Evolutionary conservation across 441 rosid species (phyloP).

Genomic region (Pelargonium cotyledonis): DNA sequence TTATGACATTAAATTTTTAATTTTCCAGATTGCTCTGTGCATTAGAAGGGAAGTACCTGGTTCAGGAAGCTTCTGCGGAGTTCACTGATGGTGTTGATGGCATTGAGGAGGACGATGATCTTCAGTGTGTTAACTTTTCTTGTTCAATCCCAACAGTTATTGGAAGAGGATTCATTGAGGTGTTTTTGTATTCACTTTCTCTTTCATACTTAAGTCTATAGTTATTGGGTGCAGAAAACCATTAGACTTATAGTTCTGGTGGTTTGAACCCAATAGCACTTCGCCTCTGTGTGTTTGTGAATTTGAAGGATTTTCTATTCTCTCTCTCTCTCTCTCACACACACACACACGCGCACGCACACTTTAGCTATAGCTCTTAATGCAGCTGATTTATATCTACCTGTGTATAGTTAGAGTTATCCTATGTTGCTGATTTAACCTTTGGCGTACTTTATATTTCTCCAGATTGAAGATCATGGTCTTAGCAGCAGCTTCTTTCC

Average conservation of each 20-base stretch:
- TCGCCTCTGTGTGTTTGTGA: too few relatives aligned
- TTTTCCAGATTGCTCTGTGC: constrained; percentile 75
- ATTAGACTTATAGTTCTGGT: not conserved
- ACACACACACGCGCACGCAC: not conserved
- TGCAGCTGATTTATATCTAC: constrained; percentile 7
- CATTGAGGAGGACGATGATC: constrained; percentile 43
- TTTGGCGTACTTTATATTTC: constrained; percentile 21
- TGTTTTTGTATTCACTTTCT: constrained; percentile 24
- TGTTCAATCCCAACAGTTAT: constrained; percentile 53
- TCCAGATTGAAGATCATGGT: constrained; percentile 80
- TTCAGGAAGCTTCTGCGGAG: constrained; percentile 49
- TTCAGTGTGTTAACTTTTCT: constrained; percentile 50
- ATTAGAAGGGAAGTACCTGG: constrained; percentile 70
- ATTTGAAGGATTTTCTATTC: too few relatives aligned
- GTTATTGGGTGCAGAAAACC: not conserved
- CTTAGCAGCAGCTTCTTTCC: constrained; percentile 81
- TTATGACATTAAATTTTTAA: constrained; percentile 8
- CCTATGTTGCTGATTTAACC: constrained; percentile 3
- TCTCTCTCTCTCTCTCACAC: not conserved
- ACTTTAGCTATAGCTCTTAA: not conserved
- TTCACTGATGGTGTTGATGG: constrained; percentile 31
- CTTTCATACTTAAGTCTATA: not conserved
- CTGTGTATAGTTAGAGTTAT: not conserved
- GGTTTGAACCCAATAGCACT: not conserved
- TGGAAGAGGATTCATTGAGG: constrained; percentile 97